phyloP scores from a whole-genome alignment of 2,329 filamentous ascomycete genomes.

The Colletotrichum paranaense region DNA sequence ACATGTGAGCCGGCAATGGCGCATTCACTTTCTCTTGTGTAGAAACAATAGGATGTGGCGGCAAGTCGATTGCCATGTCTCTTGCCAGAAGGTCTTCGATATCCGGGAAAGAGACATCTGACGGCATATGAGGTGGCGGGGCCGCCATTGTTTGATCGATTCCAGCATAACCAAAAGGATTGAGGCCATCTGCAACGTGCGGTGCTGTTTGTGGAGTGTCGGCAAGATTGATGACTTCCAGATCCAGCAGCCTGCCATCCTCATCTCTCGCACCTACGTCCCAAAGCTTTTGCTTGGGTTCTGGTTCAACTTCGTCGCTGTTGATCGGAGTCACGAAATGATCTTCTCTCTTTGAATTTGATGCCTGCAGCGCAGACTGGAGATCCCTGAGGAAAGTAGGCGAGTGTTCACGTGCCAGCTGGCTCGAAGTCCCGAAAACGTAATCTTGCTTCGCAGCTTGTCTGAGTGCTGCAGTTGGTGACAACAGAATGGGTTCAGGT shows the following conservation, averaged over 20 bases:
- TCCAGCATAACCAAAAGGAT: slow-evolving; percentile 52
- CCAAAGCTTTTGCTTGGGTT: slow-evolving; percentile 69
- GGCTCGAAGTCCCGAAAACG: slow-evolving; percentile 88
- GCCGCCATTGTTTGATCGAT: background rate
- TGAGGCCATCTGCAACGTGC: slow-evolving; percentile 38
- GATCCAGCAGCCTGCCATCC: slow-evolving; percentile 72
- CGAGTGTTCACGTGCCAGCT: slow-evolving; percentile 79
- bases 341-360: slow-evolving; percentile 56
- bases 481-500: slow-evolving; percentile 68
- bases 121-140: slow-evolving; percentile 1
- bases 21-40: background rate
- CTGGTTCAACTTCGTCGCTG: slow-evolving; percentile 50
- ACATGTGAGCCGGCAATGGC: background rate
- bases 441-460: slow-evolving; percentile 78
- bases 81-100: slow-evolving; percentile 25
- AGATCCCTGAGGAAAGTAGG: slow-evolving; percentile 73
- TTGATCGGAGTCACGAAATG: slow-evolving; percentile 53
- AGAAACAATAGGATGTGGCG: background rate
- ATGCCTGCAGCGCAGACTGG: slow-evolving; percentile 70
- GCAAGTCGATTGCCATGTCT: background rate
- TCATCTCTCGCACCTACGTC: slow-evolving; percentile 74
- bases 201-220: slow-evolving; percentile 50
- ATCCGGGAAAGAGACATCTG: slow-evolving; percentile 28
- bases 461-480: slow-evolving; percentile 74
- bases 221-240: slow-evolving; percentile 70